These are phyloP conservation scores for Mycena rebaudengoi DNA, from an alignment of 768 basidiomycete species.

Conservation along the genomic window DNA sequence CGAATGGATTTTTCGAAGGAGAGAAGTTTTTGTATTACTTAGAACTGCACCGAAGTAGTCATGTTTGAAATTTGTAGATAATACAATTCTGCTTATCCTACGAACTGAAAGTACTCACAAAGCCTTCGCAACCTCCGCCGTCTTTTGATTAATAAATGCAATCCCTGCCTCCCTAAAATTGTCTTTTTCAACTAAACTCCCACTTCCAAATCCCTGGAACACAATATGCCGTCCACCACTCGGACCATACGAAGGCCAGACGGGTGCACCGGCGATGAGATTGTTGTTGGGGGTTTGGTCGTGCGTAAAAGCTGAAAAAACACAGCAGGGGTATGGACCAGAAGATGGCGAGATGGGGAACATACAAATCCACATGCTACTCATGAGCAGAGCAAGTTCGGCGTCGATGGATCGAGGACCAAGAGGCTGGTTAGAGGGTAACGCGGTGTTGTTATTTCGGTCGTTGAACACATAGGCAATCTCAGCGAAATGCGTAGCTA, in stretches of 20 bases:
- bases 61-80: constrained; percentile 15
- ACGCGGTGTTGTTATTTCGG: constrained; percentile 15
- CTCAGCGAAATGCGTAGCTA: constrained; percentile 14
- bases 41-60: constrained; percentile 15
- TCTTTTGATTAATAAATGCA: constrained; percentile 19
- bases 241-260: constrained; percentile 20
- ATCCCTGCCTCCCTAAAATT: constrained; percentile 19
- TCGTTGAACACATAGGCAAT: constrained; percentile 21
- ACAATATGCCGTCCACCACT: constrained; percentile 18
- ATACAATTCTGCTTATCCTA: constrained; percentile 15
- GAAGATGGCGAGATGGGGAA: constrained; percentile 9
- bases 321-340: constrained; percentile 17
- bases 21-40: constrained; percentile 8
- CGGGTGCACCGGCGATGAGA: constrained; percentile 15
- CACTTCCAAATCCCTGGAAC: constrained; percentile 20
- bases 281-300: constrained; percentile 18
- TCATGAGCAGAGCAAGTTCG: constrained; percentile 19
- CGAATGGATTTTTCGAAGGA: constrained; percentile 9
- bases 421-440: constrained; percentile 22
- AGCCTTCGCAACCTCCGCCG: constrained; percentile 17
- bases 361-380: constrained; percentile 19
- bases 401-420: constrained; percentile 18
- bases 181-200: constrained; percentile 17
- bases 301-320: constrained; percentile 18
- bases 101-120: constrained; percentile 17